Evolutionary conservation across 2,329 filamentous ascomycete genomes (phyloP), one percentile per base, ranked within the genome.

Genomic region (Cyphellophora attinorum): DNA sequence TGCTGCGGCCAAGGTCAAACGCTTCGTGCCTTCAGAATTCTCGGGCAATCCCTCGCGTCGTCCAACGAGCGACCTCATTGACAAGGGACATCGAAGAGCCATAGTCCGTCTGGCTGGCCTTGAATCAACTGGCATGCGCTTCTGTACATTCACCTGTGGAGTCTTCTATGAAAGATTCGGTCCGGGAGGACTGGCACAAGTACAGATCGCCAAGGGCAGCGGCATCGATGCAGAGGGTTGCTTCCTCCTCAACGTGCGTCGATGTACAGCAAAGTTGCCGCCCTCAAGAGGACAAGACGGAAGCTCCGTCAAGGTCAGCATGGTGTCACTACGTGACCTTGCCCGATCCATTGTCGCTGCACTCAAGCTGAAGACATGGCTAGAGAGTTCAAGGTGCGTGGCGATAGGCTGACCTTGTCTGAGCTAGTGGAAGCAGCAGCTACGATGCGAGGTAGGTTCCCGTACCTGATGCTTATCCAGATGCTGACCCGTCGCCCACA

Each of bases 11-110:
- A 66, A 72, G 12, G 81, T 86, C 2, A 68, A 72, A 11, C 69
- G 74, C 21, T 86, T 86, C 50, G 76, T 83, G 3, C 81, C 82
- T 1, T 79, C 81, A 5, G 81, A 85, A 48, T 86, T 85, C 47
- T 79, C 85, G 58, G 81, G 81, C 2, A 63, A 64, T 19, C 63
- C 81, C 11, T 56, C 58, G 12, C 64, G 70, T 29, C 66, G 79
- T 31, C 67, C 70, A 1, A 49, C 61, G 4, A 59, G 65, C 36
- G 76, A 81, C 38, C 67, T 74, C 2, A 59, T 83, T 15, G 76
- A 84, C 52, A 72, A 72, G 29, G 71, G 69, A 13, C 73, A 71
- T 14, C 60, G 62, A 8, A 62, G 65, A n/a, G 76, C 77, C 2
- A 60, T 79, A 5, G 60, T 64, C 2, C 62, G 71, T 11, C 58